Evolutionary conservation across 768 basidiomycete genomes (phyloP).

Genomic region (Termitomyces sp.): DNA sequence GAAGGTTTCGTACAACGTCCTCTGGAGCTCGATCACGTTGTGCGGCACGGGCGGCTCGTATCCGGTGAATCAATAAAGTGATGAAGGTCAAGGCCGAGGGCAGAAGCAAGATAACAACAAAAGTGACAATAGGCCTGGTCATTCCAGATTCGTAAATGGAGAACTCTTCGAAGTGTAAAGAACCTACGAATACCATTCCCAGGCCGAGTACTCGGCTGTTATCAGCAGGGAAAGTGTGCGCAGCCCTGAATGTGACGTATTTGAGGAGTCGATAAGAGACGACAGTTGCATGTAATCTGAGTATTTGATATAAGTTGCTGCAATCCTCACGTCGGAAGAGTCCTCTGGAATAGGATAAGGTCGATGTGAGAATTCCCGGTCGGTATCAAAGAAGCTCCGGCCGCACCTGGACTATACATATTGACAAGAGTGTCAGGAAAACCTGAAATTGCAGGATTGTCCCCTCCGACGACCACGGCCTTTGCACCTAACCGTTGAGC

Average conservation of each 20-base stretch:
- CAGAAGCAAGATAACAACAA: slow-evolving; percentile 82
- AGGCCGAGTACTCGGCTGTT: slow-evolving; percentile 73
- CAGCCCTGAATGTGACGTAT: slow-evolving; percentile 74
- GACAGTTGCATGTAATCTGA: slow-evolving; percentile 71
- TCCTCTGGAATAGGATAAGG: slow-evolving; percentile 47
- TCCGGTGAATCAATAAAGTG: slow-evolving; percentile 84
- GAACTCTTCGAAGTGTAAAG: neutral
- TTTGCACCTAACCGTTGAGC: slow-evolving; percentile 72
- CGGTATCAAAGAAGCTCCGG: neutral
- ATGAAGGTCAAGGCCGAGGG: slow-evolving; percentile 86
- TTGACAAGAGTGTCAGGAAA: slow-evolving; percentile 75
- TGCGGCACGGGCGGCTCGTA: slow-evolving; percentile 78
- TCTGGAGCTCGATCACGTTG: slow-evolving; percentile 82
- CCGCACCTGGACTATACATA: slow-evolving; percentile 87
- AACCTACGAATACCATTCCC: slow-evolving; percentile 91
- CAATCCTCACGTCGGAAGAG: slow-evolving; percentile 76
- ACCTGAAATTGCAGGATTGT: slow-evolving; percentile 56
- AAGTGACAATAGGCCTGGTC: slow-evolving; percentile 75
- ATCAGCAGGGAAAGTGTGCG: slow-evolving; percentile 72
- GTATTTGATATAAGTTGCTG: slow-evolving; percentile 85
- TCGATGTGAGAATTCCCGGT: neutral
- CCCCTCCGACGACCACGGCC: slow-evolving; percentile 90
- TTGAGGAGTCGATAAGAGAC: slow-evolving; percentile 64
- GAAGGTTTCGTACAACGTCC: slow-evolving; percentile 68
- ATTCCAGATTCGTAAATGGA: slow-evolving; percentile 6